These are phyloP conservation scores for Fusarium azukiicola DNA, from an alignment of 2,329 filamentous ascomycete genomes.

Conservation along the genomic window DNA sequence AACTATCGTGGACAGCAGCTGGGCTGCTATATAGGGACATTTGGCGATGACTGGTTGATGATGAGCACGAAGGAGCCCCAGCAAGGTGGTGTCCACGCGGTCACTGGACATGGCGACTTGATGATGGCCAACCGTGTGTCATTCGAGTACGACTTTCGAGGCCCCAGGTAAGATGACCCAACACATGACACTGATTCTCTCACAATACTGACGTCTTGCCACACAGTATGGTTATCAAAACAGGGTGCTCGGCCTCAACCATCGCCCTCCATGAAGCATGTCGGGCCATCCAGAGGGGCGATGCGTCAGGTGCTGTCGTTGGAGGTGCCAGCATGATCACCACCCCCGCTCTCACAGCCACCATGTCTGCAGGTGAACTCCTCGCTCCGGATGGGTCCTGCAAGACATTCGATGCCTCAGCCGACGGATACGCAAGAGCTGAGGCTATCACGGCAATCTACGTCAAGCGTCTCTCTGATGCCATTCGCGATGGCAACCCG, in stretches of 20 bases:
- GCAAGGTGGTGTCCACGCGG: not conserved
- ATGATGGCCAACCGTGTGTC: conserved; percentile 33
- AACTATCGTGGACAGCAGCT: conserved; percentile 6
- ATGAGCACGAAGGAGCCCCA: conserved; percentile 16
- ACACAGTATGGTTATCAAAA: conserved; percentile 19
- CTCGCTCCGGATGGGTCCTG: conserved; percentile 65
- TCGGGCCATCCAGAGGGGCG: conserved; percentile 7
- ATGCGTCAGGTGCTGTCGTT: conserved; percentile 20
- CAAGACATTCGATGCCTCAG: conserved; percentile 29
- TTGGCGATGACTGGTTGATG: conserved; percentile 23
- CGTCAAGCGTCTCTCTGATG: conserved; percentile 22
- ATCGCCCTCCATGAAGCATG: conserved; percentile 20
- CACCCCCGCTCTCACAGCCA: conserved; percentile 2
- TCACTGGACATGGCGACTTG: conserved; percentile 17
- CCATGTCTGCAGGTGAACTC: conserved; percentile 42
- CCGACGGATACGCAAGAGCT: conserved; percentile 10
- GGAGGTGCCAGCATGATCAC: conserved; percentile 25
- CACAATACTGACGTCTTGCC: not conserved
- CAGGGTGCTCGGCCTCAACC: conserved; percentile 17
- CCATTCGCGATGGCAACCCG: conserved; percentile 24
- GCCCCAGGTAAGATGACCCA: conserved; percentile 8
- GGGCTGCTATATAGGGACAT: conserved; percentile 27
- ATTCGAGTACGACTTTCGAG: conserved; percentile 26
- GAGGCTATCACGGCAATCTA: conserved; percentile 29
- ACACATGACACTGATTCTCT: not conserved